Conservation (phyloP, 148 eudicot genomes). For the Suaeda aralocaspica region DNA sequence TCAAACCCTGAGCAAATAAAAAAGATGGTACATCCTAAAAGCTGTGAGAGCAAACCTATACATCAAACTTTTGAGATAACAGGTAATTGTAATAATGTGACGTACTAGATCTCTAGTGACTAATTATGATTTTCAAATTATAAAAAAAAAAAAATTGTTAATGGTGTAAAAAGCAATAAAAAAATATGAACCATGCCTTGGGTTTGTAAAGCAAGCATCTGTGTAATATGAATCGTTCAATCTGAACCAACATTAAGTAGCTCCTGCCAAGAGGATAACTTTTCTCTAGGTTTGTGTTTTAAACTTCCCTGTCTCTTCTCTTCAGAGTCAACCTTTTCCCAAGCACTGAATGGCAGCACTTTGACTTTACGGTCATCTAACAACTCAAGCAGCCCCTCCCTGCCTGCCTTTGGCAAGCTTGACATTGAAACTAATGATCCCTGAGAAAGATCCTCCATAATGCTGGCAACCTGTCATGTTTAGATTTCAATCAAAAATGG, state of each 20-base stretch:
- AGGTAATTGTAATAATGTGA: neutral
- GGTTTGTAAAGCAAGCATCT: neutral
- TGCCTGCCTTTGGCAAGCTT: constrained; percentile 60
- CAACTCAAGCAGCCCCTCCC: constrained; percentile 66
- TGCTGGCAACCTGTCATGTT: constrained; percentile 52
- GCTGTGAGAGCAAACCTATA: neutral
- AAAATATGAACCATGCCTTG: neutral
- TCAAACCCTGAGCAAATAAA: neutral
- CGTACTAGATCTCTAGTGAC: neutral
- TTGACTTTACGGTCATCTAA: constrained; percentile 51
- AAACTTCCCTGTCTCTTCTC: constrained; percentile 67
- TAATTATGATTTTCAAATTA: neutral
- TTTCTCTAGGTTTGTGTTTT: constrained; percentile 72
- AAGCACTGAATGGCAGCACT: constrained; percentile 56
- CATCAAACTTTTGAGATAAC: neutral
- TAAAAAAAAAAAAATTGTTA: too few species aligned
- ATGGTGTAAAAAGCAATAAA: neutral
- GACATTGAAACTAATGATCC: constrained; percentile 42
- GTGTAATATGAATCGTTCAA: constrained; percentile 5
- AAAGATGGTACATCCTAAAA: neutral
- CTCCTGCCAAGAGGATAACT: constrained; percentile 63
- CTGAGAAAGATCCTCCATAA: constrained; percentile 58
- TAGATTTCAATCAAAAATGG: neutral
- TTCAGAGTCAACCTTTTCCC: constrained; percentile 80
- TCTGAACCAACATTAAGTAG: constrained; percentile 53